Evolutionary conservation across 2,329 filamentous ascomycete genomes (phyloP), one percentile per base, ranked within the genome.

Genomic region (Verticillium zaregamsianum): DNA sequence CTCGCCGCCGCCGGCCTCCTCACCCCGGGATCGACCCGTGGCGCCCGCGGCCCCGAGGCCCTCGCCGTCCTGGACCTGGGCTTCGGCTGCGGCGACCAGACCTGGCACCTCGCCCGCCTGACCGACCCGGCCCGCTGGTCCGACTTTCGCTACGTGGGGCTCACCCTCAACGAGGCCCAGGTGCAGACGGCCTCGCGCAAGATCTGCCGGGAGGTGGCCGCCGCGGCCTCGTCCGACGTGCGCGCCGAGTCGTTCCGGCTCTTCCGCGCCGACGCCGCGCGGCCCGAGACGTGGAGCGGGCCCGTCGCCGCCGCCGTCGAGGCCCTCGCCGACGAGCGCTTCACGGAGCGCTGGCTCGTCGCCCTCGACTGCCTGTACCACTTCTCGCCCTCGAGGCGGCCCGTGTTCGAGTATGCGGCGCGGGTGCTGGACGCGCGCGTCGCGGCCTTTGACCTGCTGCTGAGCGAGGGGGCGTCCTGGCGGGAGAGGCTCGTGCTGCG

Each of bases 21-120:
- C 32, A 49, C 64, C 56, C 59, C 64, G 23, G 52, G 63, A 6
- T 15, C 31, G 4, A 9, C 52, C 31, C 17, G 61, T 9, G 5
- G 32, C 62, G 25, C 35, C 64, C 59, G 12, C 35, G 64, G 11
- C 58, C 57, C 14, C 37, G 62, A 14, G 60, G 40, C 66, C 7
- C 64, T 78, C 5, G 69, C 75, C 3, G 72, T 83, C 11, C 71
- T 87, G 1, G 84, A 87, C 63, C 73, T 86, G 1, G 84, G 85
- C 2, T 82, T 86, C 63, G 84, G 85, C 11, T 87, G 85, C 64
- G 85, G 85, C 35, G 83, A 87, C 65, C 85, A 87, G 68, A 82
- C 79, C 0, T 68, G 81, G 23, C 77, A 81, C 61, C 66, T 86
- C 28, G 75, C 72, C 2, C 69, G 68, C 12, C 67, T 72, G 28